A percentile compares a stretch with the other conserved stretches of the same genome.
phyloP scores from a whole-genome alignment of 192 early-diverging fungal genomes.

The Thamnidium elegans region DNA sequence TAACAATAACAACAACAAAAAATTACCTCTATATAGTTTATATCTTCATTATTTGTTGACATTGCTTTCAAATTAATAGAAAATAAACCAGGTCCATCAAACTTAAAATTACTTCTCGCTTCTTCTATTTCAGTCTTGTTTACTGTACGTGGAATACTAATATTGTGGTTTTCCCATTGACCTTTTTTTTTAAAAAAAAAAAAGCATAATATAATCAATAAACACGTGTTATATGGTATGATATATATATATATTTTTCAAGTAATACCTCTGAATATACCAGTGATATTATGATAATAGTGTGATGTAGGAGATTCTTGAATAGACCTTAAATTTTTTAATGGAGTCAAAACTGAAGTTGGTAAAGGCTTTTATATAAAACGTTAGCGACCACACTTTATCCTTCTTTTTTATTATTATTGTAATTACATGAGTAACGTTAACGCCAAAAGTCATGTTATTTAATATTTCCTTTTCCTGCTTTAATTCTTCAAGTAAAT shows the following conservation, averaged over 20 bases:
- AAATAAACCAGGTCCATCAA: conserved; percentile 27
- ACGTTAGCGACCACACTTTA: neutral
- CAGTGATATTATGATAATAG: conserved; percentile 52
- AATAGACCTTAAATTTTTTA: conserved; percentile 20
- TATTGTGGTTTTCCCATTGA: conserved; percentile 25
- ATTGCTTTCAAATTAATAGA: conserved; percentile 33
- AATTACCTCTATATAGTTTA: conserved; percentile 45
- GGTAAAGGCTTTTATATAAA: conserved; percentile 33
- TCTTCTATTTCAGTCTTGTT: conserved; percentile 23
- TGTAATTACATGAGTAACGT: conserved; percentile 43
- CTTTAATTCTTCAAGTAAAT: conserved; percentile 28
- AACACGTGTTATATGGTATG: neutral
- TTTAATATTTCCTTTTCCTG: conserved; percentile 32
- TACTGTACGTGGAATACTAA: conserved; percentile 3
- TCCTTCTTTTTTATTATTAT: no score
- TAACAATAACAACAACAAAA: no score
- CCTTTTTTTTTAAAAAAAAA: conserved; percentile 25
- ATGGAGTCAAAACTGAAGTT: conserved; percentile 14
- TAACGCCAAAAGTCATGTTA: conserved; percentile 45
- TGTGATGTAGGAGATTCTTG: conserved; percentile 25
- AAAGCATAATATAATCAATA: neutral
- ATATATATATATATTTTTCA: neutral
- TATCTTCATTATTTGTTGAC: conserved; percentile 39
- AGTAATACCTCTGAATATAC: conserved; percentile 48
- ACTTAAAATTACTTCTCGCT: conserved; percentile 19